phyloP scores from a whole-genome alignment of 2,329 filamentous ascomycete species.

The Phaeoacremonium minimum region DNA sequence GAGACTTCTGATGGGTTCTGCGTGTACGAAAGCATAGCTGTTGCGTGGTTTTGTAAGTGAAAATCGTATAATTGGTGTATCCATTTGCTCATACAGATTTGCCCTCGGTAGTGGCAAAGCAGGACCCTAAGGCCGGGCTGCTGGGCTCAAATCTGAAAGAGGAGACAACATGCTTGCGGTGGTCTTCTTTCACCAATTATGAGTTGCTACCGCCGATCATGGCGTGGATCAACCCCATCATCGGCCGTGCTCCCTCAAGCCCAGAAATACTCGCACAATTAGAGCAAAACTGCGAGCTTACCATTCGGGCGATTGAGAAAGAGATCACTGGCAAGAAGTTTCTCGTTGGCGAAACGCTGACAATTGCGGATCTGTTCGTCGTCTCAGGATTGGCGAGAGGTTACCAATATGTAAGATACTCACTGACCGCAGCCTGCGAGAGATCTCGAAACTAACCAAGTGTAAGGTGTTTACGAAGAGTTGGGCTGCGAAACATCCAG shows the following conservation, averaged over 20 bases:
- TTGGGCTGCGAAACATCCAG: constrained; percentile 12
- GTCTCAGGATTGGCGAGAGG: constrained; percentile 12
- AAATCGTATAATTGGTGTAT: too few relatives aligned
- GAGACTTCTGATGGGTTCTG: constrained; percentile 12
- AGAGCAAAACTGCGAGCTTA: constrained; percentile 11
- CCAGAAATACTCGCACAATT: constrained; percentile 12
- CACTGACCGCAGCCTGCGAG: too few relatives aligned
- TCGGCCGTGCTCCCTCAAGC: constrained; percentile 11
- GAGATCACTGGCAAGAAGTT: constrained; percentile 11
- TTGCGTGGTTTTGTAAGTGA: constrained; percentile 9
- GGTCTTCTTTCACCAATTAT: constrained; percentile 14
- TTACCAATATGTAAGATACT: constrained; percentile 14
- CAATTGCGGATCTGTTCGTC: constrained; percentile 14
- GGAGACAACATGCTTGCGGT: constrained; percentile 14
- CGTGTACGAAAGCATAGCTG: constrained; percentile 14
- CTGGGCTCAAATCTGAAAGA: constrained; percentile 11
- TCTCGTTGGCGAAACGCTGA: constrained; percentile 11
- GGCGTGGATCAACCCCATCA: constrained; percentile 15
- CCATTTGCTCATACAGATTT: too few relatives aligned
- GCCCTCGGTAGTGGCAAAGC: constrained; percentile 12
- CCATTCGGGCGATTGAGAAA: constrained; percentile 12
- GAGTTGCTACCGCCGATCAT: constrained; percentile 16
- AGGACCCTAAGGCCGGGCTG: constrained; percentile 12
- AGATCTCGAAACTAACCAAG: too few relatives aligned
- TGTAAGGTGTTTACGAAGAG: constrained; percentile 14